phyloP scores from a whole-genome alignment of 108 stramenopile genomes.

The Seminavis robusta region DNA sequence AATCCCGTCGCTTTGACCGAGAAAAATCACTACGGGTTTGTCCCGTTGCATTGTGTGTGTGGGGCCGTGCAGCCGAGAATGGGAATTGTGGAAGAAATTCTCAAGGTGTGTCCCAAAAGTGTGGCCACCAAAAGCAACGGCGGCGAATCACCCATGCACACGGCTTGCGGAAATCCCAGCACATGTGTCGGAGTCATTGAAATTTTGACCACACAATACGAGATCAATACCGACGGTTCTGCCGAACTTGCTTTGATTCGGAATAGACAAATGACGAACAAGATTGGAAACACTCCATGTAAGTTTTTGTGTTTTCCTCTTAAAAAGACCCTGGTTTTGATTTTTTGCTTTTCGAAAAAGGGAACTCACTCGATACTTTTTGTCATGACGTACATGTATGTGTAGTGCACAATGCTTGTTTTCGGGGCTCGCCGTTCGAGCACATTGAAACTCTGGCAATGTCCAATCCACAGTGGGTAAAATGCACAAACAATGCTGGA shows the following conservation, averaged over 20 bases:
- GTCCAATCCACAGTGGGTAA: constrained; percentile 42
- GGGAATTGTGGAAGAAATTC: constrained; percentile 31
- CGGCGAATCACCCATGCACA: constrained; percentile 39
- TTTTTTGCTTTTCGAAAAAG: no score
- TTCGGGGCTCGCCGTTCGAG: constrained; percentile 32
- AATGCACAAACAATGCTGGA: constrained; percentile 36
- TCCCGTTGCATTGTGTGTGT: constrained; percentile 50
- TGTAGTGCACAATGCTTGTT: constrained; percentile 44
- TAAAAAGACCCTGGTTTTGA: no score
- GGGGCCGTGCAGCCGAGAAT: constrained; percentile 39
- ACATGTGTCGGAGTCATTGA: constrained; percentile 37
- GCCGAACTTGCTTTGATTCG: not conserved
- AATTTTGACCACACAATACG: constrained; percentile 21
- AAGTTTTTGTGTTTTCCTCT: constrained; percentile 5
- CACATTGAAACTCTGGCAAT: constrained; percentile 43
- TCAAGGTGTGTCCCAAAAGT: constrained; percentile 34
- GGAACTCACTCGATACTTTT: not conserved
- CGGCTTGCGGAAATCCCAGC: constrained; percentile 36
- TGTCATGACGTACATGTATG: not conserved
- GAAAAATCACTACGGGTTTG: constrained; percentile 48
- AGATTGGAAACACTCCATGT: constrained; percentile 45
- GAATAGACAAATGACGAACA: constrained; percentile 22
- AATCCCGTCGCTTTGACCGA: constrained; percentile 25
- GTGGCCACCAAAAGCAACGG: constrained; percentile 19
- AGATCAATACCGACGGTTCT: not conserved